phyloP scores from a whole-genome alignment of 23 red algal species.

The Gracilariopsis chorda region DNA sequence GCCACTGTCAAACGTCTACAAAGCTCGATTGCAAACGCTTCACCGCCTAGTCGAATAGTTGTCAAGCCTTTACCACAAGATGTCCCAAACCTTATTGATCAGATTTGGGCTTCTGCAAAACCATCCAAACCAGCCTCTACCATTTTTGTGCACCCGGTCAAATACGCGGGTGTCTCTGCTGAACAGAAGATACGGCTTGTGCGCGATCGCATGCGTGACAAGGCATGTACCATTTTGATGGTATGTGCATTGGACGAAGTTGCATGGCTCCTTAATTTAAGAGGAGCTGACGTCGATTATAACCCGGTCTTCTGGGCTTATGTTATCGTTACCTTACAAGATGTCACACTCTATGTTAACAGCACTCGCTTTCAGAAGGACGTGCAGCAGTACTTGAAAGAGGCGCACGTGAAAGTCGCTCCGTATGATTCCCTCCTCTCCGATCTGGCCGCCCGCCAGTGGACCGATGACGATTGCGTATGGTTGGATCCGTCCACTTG shows the following conservation, averaged over 20 bases:
- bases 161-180: slow-evolving; percentile 61
- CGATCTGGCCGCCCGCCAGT: slow-evolving; percentile 33
- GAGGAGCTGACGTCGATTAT: slow-evolving; percentile 82
- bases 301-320: slow-evolving; percentile 92
- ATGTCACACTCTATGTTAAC: slow-evolving; percentile 62
- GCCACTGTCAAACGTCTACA: slow-evolving; percentile 12
- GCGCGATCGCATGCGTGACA: slow-evolving; percentile 51
- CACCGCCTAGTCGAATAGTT: background rate
- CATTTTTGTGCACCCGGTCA: slow-evolving; percentile 66
- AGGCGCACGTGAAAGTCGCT: background rate
- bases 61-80: slow-evolving; percentile 17
- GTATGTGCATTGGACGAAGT: slow-evolving; percentile 90
- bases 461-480: background rate
- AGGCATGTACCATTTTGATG: slow-evolving; percentile 58
- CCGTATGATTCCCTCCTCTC: slow-evolving; percentile 51
- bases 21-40: background rate
- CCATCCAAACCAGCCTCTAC: slow-evolving; percentile 59
- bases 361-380: slow-evolving; percentile 39
- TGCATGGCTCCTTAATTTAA: slow-evolving; percentile 94
- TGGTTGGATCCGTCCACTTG: slow-evolving; percentile 82
- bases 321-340: slow-evolving; percentile 34
- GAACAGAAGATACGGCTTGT: slow-evolving; percentile 67
- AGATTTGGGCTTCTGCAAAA: slow-evolving; percentile 76
- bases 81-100: slow-evolving; percentile 76
- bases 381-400: slow-evolving; percentile 17